Conservation (phyloP, 495 filamentous ascomycete species). For the Aspergillus affinis region DNA sequence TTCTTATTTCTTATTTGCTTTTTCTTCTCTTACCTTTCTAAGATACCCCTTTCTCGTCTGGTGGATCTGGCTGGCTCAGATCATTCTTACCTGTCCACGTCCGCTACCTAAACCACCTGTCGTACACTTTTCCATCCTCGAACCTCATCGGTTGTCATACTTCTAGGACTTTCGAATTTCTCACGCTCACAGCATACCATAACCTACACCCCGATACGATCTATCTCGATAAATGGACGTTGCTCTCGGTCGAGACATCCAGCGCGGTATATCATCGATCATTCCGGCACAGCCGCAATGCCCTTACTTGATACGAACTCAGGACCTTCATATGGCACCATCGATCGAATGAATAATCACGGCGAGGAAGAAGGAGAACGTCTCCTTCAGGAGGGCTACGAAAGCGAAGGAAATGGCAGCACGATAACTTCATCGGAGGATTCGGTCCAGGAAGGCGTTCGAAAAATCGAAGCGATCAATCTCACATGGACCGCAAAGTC, state of each 20-base stretch:
- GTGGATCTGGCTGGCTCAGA: slow-evolving; percentile 28
- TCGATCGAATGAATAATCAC: slow-evolving; percentile 27
- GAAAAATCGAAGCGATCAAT: slow-evolving; percentile 57
- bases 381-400: slow-evolving; percentile 33
- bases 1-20: slow-evolving; percentile 11
- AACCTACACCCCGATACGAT: slow-evolving; percentile 5
- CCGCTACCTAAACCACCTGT: slow-evolving; percentile 4
- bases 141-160: slow-evolving; percentile 6
- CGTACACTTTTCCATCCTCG: neutral
- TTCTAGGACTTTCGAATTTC: neutral
- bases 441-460: slow-evolving; percentile 53
- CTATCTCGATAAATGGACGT: slow-evolving; percentile 29
- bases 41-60: slow-evolving; percentile 14
- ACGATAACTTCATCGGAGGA: slow-evolving; percentile 27
- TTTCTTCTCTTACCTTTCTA: slow-evolving; percentile 16
- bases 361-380: slow-evolving; percentile 36
- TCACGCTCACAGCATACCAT: neutral
- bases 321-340: slow-evolving; percentile 43
- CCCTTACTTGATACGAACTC: slow-evolving; percentile 36
- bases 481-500: slow-evolving; percentile 54
- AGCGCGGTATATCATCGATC: slow-evolving; percentile 12
- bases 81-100: slow-evolving; percentile 14
- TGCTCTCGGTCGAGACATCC: slow-evolving; percentile 1
- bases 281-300: slow-evolving; percentile 29
- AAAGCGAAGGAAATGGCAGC: slow-evolving; percentile 27